A percentile compares a stretch with the other conserved stretches of the same genome.
Conservation (phyloP, 2,329 filamentous ascomycete genomes). For the Aspergillus fumigatus region DNA sequence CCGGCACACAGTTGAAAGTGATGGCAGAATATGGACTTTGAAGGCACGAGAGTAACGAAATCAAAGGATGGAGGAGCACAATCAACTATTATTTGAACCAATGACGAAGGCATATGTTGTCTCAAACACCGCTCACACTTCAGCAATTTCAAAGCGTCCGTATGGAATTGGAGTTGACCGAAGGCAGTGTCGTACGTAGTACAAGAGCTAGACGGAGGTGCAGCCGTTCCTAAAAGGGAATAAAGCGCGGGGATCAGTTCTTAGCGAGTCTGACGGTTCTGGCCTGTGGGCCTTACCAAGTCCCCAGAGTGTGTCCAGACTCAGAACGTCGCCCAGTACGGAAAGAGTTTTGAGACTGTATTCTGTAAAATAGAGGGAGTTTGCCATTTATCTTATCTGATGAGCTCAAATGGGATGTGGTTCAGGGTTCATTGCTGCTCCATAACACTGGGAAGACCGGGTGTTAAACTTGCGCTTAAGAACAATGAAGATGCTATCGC, state of each 20-base stretch:
- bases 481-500: too few relatives aligned
- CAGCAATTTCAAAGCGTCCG: background rate
- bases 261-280: too few relatives aligned
- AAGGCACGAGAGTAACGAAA: background rate
- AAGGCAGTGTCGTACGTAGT: background rate
- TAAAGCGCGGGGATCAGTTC: conserved; percentile 3
- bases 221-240: conserved; percentile 8
- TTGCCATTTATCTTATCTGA: too few relatives aligned
- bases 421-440: too few relatives aligned
- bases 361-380: background rate
- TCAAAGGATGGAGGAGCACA: background rate
- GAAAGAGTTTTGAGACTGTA: background rate
- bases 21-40: background rate
- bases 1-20: background rate
- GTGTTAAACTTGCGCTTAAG: too few relatives aligned
- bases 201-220: conserved; percentile 11
- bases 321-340: background rate
- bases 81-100: background rate
- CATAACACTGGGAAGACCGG: too few relatives aligned
- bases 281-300: too few relatives aligned
- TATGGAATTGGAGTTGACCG: background rate
- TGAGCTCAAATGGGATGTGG: too few relatives aligned
- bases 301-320: too few relatives aligned
- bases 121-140: background rate
- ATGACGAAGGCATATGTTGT: background rate